Evolutionary conservation across 345 rosid genomes (phyloP), one percentile per base, ranked within the genome.

Genomic region (Pistacia atlantica): DNA sequence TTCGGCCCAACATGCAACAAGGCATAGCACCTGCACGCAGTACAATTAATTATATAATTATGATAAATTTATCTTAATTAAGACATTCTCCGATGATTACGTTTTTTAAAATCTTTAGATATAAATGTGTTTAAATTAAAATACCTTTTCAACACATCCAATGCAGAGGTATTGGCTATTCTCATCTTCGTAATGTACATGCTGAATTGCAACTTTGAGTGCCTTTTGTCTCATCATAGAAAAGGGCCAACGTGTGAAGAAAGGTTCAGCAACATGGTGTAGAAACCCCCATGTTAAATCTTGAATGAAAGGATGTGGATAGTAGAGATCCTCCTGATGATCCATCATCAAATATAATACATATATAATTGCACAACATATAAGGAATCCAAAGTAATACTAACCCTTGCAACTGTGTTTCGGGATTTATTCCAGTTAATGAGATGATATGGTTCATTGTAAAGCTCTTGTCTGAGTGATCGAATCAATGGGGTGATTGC

Each of bases 1-100:
- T 42, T 91, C 92, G 33, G 84, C 88, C 93, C 93, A 91, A 55
- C 93, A 88, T 16, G 92, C 90, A 75, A 92, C 35, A 68, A 92
- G 78, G 76, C 91, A 87, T 58, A 89, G 42, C 3, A 65, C 84
- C 89, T 87, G 71, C 2, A 61, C 86, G 71, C 2, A 61, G 5
- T 12, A 10, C 42, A 37, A 25, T 48, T 46, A 67, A 46, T 12
- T 38, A 42, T 31, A 31, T 46, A 67, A 45, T 11, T 38, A 42
- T 25, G 25, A 25, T 25, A 25, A 25, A 25, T 25, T 25, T 25
- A 25, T 25, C 25, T 25, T 25, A 25, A 25, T 25, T 25, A 25
- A 25, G 25, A 25, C 25, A 25, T 25, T n/a, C n/a, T n/a, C n/a
- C n/a, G n/a, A n/a, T n/a, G n/a, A n/a, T n/a, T n/a, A n/a, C n/a